These are phyloP conservation scores for Candida lessepsii DNA, from an alignment of 805 yeast genomes.

Conservation along the genomic window DNA sequence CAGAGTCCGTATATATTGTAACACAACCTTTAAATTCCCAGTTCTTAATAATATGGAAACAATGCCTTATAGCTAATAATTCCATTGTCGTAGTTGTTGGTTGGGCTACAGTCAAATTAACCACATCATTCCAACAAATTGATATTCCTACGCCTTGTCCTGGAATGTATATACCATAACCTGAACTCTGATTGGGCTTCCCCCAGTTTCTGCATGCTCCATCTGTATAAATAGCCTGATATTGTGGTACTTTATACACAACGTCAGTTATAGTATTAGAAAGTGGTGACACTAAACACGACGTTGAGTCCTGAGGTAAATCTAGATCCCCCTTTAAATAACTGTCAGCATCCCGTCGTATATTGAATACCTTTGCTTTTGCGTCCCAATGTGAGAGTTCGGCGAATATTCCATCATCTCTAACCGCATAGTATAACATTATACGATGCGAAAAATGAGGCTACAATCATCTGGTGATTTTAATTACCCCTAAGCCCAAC, in stretches of 20 bases:
- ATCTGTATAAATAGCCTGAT: constrained; percentile 58
- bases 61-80: constrained; percentile 61
- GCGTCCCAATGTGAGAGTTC: background rate
- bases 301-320: background rate
- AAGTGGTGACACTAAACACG: background rate
- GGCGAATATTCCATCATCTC: background rate
- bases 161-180: constrained; percentile 68
- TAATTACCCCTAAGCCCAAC: no score
- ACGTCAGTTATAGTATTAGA: background rate
- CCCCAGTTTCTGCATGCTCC: constrained; percentile 76
- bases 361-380: background rate
- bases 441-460: background rate
- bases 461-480: no score
- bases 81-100: constrained; percentile 86
- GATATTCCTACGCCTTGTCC: constrained; percentile 54
- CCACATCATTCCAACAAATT: background rate
- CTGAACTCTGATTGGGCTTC: constrained; percentile 31
- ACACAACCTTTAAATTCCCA: constrained; percentile 1
- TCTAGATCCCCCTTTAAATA: background rate
- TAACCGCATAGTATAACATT: constrained; percentile 5
- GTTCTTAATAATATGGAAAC: constrained; percentile 31
- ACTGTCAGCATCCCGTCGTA: constrained; percentile 1
- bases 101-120: constrained; percentile 8
- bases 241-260: background rate
- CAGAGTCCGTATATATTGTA: constrained; percentile 57